Percentiles rank a stretch among this genome's conserved stretches.
Evolutionary conservation across 352 stramenopile species (phyloP).

Genomic region (Phytophthora sansomeana): DNA sequence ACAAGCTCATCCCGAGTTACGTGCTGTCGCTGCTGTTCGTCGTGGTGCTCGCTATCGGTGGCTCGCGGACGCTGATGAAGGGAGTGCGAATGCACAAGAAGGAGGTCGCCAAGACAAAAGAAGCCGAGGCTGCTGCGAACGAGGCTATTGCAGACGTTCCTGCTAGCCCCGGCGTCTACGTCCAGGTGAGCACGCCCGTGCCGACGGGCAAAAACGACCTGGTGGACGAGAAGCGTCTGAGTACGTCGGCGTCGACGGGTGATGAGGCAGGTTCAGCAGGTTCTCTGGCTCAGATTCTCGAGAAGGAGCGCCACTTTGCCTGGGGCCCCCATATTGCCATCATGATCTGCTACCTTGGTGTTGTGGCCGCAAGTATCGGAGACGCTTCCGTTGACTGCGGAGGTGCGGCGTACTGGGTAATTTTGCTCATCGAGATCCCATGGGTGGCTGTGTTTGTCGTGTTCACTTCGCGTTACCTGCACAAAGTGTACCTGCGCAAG

Average conservation of each 20-base stretch:
- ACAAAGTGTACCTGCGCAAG: conserved; percentile 51
- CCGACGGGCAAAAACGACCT: conserved; percentile 16
- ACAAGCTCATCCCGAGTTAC: conserved; percentile 70
- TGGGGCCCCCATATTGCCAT: conserved; percentile 50
- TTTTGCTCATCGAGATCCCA: conserved; percentile 61
- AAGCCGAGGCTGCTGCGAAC: conserved; percentile 8
- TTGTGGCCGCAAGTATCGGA: conserved; percentile 41
- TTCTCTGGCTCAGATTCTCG: conserved; percentile 34
- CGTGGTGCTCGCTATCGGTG: conserved; percentile 46
- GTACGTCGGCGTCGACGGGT: conserved; percentile 7
- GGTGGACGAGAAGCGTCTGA: conserved; percentile 21
- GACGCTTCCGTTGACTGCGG: conserved; percentile 41
- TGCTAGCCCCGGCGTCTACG: conserved; percentile 24
- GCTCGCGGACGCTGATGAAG: conserved; percentile 38
- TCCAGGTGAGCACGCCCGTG: conserved; percentile 27
- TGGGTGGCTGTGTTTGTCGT: conserved; percentile 61
- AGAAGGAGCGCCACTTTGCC: conserved; percentile 46
- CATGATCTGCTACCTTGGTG: conserved; percentile 55
- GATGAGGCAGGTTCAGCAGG: conserved; percentile 4
- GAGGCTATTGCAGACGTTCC: conserved; percentile 7
- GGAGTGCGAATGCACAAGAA: conserved; percentile 45
- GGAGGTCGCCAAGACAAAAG: conserved; percentile 45
- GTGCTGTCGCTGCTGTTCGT: conserved; percentile 67
- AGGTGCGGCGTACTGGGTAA: conserved; percentile 55
- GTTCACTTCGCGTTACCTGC: conserved; percentile 35